Evolutionary conservation across 352 stramenopile genomes (phyloP).

Genomic region (Halophytophthora polymorphica): DNA sequence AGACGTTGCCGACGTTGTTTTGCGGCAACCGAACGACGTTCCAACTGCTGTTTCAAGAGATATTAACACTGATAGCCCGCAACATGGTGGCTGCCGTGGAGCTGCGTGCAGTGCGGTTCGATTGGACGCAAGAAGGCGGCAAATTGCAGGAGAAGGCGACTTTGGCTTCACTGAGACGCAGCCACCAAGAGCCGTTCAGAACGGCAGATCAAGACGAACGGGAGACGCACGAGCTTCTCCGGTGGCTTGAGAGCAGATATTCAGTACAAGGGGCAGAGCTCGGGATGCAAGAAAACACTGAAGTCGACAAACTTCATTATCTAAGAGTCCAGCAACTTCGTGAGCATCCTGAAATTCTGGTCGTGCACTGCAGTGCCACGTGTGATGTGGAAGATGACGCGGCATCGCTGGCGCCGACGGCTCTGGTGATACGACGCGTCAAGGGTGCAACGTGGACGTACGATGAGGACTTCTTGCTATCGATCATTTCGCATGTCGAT

Average conservation of each 20-base stretch:
- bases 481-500: constrained; percentile 41
- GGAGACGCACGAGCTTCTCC: neutral
- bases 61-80: constrained; percentile 32
- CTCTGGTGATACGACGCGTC: constrained; percentile 49
- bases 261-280: no score
- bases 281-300: neutral
- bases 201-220: neutral
- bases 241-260: constrained; percentile 10
- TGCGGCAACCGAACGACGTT: constrained; percentile 59
- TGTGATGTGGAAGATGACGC: constrained; percentile 30
- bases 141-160: constrained; percentile 6
- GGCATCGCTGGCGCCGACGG: constrained; percentile 15
- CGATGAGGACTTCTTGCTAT: constrained; percentile 52
- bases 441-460: constrained; percentile 47
- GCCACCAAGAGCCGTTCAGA: neutral
- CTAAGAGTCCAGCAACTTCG: constrained; percentile 9
- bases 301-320: neutral
- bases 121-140: constrained; percentile 2
- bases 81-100: constrained; percentile 45
- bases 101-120: constrained; percentile 31
- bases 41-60: constrained; percentile 23
- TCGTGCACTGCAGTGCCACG: constrained; percentile 21
- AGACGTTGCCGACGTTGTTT: constrained; percentile 40
- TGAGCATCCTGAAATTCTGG: constrained; percentile 14
- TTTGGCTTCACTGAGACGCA: constrained; percentile 6